Evolutionary conservation across 2,329 filamentous ascomycete genomes (phyloP), one percentile per base, ranked within the genome.

Genomic region (Exophiala spinifera): DNA sequence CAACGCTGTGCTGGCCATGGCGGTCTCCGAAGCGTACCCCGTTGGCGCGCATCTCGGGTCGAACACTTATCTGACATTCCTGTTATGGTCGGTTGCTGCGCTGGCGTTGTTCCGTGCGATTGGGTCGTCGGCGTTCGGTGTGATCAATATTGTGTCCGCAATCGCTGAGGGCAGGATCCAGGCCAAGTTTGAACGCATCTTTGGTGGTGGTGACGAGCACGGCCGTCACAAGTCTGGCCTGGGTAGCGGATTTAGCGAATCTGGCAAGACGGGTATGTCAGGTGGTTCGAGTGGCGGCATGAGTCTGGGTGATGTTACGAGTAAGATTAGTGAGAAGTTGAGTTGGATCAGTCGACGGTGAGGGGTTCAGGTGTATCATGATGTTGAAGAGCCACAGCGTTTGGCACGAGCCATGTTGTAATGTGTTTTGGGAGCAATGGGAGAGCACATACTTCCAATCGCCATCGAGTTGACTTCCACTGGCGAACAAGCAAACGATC

Each of bases 1-100:
- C 65, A 99, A 99, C 70, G 90, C 88, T 3, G 84, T 96, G 56
- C 84, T 99, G 34, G 92, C 89, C 68, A 99, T 99, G 94, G 83
- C 87, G 1, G 86, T 97, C 13, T 88, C 83, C 4, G 94, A 99
- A 73, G 84, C 88, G 2, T 99, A 96, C 72, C 82, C 82, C 43
- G 78, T 80, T 56, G 82, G 79, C 45, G 76, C 83, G 37, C 85
- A 95, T 47, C 85, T 85, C 5, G 80, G 86, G 64, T 36, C 45
- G 15, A 99, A 99, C 75, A 84, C 88, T 68, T 99, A 99, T 71
- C 81, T 99, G 40, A 87, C 85, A 33, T 94, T 97, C 73, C 89
- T 99, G 67, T 80, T 99, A 19, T 99, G 94, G 94, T 78, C 82
- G 25, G 94, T 99, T 13, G 94, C 94, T 0, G 80, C 81, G 0